Evolutionary conservation across 768 basidiomycete genomes (phyloP).

Genomic region (Termitomyces heimii): DNA sequence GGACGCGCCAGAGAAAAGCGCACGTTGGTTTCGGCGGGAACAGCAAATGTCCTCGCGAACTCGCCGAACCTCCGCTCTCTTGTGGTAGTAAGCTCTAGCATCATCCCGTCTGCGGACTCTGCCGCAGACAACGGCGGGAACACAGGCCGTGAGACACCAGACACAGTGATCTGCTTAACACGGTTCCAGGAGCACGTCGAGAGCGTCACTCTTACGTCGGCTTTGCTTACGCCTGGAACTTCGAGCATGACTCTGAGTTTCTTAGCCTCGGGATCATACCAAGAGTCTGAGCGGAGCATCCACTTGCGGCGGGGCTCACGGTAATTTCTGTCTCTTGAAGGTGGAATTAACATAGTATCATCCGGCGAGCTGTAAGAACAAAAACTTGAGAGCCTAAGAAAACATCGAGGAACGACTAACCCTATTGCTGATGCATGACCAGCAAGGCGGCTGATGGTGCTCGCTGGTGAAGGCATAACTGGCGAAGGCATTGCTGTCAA

Average conservation of each 20-base stretch:
- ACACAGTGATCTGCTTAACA: conserved; percentile 54
- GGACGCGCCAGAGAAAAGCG: conserved; percentile 20
- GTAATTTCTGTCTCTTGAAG: conserved; percentile 6
- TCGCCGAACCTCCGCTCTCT: conserved; percentile 51
- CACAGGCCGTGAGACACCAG: conserved; percentile 36
- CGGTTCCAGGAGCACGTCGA: conserved; percentile 57
- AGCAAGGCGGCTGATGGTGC: conserved; percentile 14
- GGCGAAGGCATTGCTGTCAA: conserved; percentile 18
- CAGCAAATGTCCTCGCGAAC: conserved; percentile 44
- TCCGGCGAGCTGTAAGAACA: conserved; percentile 16
- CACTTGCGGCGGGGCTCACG: conserved; percentile 21
- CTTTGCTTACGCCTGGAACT: conserved; percentile 59
- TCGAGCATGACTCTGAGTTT: conserved; percentile 58
- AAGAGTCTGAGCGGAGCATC: conserved; percentile 55
- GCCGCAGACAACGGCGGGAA: conserved; percentile 23
- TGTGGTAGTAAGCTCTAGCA: conserved; percentile 16
- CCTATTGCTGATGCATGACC: conserved; percentile 18
- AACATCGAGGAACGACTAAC: conserved; percentile 11
- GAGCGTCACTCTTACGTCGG: conserved; percentile 53
- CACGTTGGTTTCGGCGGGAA: conserved; percentile 54
- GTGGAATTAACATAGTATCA: conserved; percentile 11
- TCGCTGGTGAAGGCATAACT: conserved; percentile 16
- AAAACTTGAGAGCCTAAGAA: background rate
- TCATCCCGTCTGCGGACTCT: conserved; percentile 16
- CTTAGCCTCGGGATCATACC: conserved; percentile 46